These are phyloP conservation scores for Tylopilus sp. DNA, from an alignment of 768 basidiomycete species.

Conservation along the genomic window DNA sequence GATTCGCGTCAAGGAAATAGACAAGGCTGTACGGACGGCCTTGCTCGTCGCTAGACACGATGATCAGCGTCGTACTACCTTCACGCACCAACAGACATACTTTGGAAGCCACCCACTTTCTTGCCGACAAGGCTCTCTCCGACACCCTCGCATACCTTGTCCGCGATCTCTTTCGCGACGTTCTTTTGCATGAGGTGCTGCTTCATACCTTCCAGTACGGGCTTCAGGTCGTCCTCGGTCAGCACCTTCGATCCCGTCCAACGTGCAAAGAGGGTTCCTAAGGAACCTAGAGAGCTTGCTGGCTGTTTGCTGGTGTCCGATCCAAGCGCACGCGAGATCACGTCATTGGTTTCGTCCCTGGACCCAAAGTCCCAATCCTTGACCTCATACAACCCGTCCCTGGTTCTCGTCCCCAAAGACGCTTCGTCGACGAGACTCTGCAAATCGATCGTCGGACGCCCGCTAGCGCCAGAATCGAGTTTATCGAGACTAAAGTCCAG, in stretches of 20 bases:
- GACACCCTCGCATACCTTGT: slow-evolving; percentile 94
- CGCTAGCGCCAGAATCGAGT: slow-evolving; percentile 32
- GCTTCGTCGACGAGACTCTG: slow-evolving; percentile 62
- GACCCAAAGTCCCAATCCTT: slow-evolving; percentile 80
- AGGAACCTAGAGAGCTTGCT: slow-evolving; percentile 52
- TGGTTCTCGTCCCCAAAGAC: slow-evolving; percentile 73
- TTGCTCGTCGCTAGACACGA: slow-evolving; percentile 66
- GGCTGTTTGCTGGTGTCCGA: slow-evolving; percentile 36
- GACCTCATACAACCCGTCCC: slow-evolving; percentile 72
- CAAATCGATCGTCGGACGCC: slow-evolving; percentile 44
- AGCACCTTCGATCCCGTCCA: slow-evolving; percentile 84
- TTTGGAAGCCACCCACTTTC: slow-evolving; percentile 86
- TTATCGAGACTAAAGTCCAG: slow-evolving; percentile 82
- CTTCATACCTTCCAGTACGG: slow-evolving; percentile 91
- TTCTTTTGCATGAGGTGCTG: slow-evolving; percentile 99
- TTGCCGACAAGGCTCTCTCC: slow-evolving; percentile 86
- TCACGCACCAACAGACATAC: slow-evolving; percentile 40
- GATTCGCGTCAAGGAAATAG: slow-evolving; percentile 85
- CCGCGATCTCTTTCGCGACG: slow-evolving; percentile 92
- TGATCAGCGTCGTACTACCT: slow-evolving; percentile 1
- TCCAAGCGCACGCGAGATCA: slow-evolving; percentile 58
- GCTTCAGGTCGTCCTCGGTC: slow-evolving; percentile 78
- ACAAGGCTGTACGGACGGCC: slow-evolving; percentile 80
- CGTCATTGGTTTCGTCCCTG: slow-evolving; percentile 44
- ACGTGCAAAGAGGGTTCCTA: slow-evolving; percentile 80